Evolutionary conservation across 768 basidiomycete species (phyloP), one percentile per base, ranked within the genome.

Genomic region (Termitomyces eurrhizus): DNA sequence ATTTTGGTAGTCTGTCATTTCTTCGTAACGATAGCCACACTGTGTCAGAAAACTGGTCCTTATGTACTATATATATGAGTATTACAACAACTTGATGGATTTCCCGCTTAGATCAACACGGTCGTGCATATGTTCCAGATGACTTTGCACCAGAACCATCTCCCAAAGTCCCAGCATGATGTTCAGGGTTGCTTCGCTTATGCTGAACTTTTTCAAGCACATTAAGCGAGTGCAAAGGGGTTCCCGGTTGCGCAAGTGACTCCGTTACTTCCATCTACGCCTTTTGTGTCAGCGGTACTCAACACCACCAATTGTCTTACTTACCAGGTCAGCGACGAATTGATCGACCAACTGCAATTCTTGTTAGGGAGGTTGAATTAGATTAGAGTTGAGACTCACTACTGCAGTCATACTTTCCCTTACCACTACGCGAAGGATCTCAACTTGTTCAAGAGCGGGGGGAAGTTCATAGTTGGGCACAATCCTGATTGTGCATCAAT

Each of bases 91-190:
- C 3, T 49, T 48, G 36, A 48, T 37, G 16, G 8, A 48, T 37
- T 48, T 35, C 16, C 16, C 14, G 29, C 21, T 59, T 45, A 1
- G 12, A 56, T 77, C 75, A 91, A 70, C 89, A 92, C 18, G 83
- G 73, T 67, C 85, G 88, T 52, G 88, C 80, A 68, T 82, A 91
- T 4, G 90, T 90, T 13, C 89, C 88, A 51, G 78, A 83, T 42
- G 77, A 67, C 58, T 72, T 64, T 36, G 76, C 78, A 8, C 78
- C 83, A 2, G 81, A 78, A 0, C 79, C 82, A 50, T 75, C 63
- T 32, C 83, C 79, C 58, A 89, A 64, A 21, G 72, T 75, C 44
- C 81, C 86, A 45, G 74, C 73, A 14, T 70, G 64, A 21, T 75
- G 71, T 64, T 83, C 83, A 50, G 75, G 65, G 56, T 68, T 66